A percentile compares a stretch with the other conserved stretches of the same genome.
phyloP scores from a whole-genome alignment of 202 grass and related monocot species.

The Saccharum hybrid region DNA sequence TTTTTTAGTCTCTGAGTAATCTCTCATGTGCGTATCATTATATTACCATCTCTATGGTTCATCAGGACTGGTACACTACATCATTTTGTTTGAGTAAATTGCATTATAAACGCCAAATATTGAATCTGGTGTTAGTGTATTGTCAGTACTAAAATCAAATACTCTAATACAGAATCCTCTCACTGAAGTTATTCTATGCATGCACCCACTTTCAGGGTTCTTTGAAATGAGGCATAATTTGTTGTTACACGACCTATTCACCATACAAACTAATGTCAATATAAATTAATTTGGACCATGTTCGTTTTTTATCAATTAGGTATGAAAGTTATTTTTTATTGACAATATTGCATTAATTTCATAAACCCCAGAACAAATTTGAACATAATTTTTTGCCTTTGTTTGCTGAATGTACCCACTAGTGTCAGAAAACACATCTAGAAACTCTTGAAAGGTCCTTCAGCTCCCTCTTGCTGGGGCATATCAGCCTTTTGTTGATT shows the following conservation, averaged over 20 bases:
- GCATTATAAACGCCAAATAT: not conserved
- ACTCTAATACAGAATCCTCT: not conserved
- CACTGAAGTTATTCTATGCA: not conserved
- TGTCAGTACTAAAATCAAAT: not conserved
- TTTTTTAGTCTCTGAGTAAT: conserved; percentile 8
- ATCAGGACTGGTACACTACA: not conserved
- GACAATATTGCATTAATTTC: not conserved
- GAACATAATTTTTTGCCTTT: not conserved
- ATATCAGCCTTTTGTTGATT: not conserved
- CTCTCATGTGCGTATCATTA: not conserved
- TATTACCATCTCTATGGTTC: not conserved
- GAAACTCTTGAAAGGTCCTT: not conserved
- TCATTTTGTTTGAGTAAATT: conserved; percentile 7
- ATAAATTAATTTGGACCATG: not conserved
- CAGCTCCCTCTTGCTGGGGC: not conserved
- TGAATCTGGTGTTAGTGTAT: not conserved
- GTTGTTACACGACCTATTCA: not conserved
- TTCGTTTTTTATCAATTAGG: not conserved
- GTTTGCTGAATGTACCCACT: not conserved
- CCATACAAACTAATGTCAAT: not conserved
- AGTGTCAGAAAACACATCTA: not conserved
- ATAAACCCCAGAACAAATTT: not conserved
- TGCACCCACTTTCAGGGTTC: not conserved
- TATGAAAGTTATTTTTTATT: not conserved
- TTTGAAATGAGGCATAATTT: not conserved